These are phyloP conservation scores for Penstemon newberryi DNA, from an alignment of 257 asterid species.

Conservation along the genomic window DNA sequence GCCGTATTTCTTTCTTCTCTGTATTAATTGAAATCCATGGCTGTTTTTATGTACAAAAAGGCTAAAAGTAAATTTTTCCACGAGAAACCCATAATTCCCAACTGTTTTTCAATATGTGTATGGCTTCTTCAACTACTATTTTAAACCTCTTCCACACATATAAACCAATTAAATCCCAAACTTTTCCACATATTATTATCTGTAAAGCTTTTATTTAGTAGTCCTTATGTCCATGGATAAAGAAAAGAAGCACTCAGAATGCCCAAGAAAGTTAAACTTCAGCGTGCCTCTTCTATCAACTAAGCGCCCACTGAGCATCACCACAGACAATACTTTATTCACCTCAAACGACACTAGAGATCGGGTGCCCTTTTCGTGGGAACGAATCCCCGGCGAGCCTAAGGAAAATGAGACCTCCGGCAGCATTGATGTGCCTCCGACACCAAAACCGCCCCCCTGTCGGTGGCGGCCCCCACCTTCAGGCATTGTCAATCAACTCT, in stretches of 20 bases:
- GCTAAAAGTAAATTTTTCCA: slow-evolving; percentile 41
- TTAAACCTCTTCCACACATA: neutral
- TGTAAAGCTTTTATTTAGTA: too few species aligned
- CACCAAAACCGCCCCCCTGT: slow-evolving; percentile 56
- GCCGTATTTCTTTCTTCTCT: too few species aligned
- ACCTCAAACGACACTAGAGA: slow-evolving; percentile 28
- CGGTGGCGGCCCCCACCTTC: slow-evolving; percentile 36
- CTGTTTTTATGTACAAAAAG: neutral
- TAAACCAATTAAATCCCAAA: too few species aligned
- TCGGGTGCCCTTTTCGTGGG: slow-evolving; percentile 82
- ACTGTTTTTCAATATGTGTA: slow-evolving; percentile 30
- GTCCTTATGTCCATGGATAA: slow-evolving; percentile 39
- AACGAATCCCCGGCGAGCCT: slow-evolving; percentile 69
- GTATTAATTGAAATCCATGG: too few species aligned
- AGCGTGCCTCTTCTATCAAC: slow-evolving; percentile 64
- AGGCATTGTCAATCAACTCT: neutral
- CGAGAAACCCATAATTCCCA: slow-evolving; percentile 57
- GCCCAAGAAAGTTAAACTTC: slow-evolving; percentile 54
- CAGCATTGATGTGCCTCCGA: slow-evolving; percentile 25
- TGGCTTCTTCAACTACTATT: slow-evolving; percentile 34
- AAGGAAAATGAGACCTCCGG: slow-evolving; percentile 29
- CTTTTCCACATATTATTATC: too few species aligned
- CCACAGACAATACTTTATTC: neutral
- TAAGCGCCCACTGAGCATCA: slow-evolving; percentile 37
- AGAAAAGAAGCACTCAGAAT: slow-evolving; percentile 33